Base-by-base conservation (phyloP, 768 basidiomycete species). In the Amanita rubescens region DNA sequence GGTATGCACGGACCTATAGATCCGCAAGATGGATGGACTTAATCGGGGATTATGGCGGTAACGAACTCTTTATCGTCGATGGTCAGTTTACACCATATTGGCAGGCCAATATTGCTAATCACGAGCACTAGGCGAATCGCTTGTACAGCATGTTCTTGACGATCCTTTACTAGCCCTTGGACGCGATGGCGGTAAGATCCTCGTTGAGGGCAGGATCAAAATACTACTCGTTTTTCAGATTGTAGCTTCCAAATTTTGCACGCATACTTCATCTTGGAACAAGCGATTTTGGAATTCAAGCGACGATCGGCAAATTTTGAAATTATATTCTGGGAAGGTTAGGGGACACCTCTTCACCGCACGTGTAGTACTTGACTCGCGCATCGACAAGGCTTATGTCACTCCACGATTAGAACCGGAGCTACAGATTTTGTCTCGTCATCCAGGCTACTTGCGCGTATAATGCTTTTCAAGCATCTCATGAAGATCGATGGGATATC, bases 1-100 rank as follows among this genome's bases (percentile, higher is more conserved):
- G 61, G 59, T 62, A 58, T 41, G 57, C 30, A 11, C 42, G 50
- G 1, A 55, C 61, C 10, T 57, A 45, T 32, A 52, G 57, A 35
- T 34, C 53, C 3, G 59, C 64, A 1, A 50, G 68, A 52, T 63
- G 80, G 61, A 85, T 87, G 84, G 85, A 87, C 63, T 69, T 87
- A 8, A 66, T 87, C 25, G 83, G 84, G 3, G 85, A 85, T 60
- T 87, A 85, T 62, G 84, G 81, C 19, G 85, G 85, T 1, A 74
- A 62, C 33, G 85, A 87, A 60, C 72, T 74, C 14, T 87, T 87
- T 60, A 59, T 85, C 37, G 69, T 87, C 54, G 83, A 86, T 63
- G 84, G 84, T 80, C 62, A 34, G 62, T 57, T 17, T 38, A n/a
- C 48, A 44, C 38, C 33, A 41, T 17, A 19, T 24, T 22, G 11